Evolutionary conservation across 176 grass and related monocot species (phyloP).

Genomic region (Oryza glumipatula): DNA sequence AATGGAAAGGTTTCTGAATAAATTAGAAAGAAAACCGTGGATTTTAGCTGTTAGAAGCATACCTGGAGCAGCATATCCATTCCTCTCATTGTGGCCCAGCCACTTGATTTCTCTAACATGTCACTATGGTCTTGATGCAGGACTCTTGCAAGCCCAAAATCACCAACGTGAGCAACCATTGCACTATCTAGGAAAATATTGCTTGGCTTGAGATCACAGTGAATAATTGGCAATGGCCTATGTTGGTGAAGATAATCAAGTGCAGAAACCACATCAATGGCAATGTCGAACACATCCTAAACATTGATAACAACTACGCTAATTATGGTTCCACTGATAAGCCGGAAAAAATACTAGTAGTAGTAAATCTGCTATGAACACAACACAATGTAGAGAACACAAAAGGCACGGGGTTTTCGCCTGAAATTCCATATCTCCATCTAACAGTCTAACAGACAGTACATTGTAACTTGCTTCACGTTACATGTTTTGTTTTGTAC

Average conservation of each 20-base stretch:
- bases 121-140: not conserved
- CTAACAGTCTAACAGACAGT: conserved; percentile 14
- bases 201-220: conserved; percentile 38
- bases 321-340: too few species aligned
- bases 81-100: conserved; percentile 13
- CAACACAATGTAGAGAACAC: too few species aligned
- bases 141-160: conserved; percentile 27
- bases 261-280: conserved; percentile 9
- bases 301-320: too few species aligned
- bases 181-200: conserved; percentile 21
- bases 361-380: too few species aligned
- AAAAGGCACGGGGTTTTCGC: not conserved
- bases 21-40: not conserved
- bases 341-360: too few species aligned
- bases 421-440: too few species aligned
- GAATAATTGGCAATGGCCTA: conserved; percentile 26
- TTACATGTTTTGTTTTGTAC: not conserved
- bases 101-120: conserved; percentile 10
- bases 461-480: conserved; percentile 20
- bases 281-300: not conserved
- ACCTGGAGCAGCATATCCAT: conserved; percentile 32
- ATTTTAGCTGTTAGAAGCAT: not conserved
- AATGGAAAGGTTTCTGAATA: too few species aligned
- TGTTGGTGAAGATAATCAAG: conserved; percentile 34
- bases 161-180: too few species aligned